Evolutionary conservation across 768 basidiomycete species (phyloP).

Genomic region (Dioszegia hungarica): DNA sequence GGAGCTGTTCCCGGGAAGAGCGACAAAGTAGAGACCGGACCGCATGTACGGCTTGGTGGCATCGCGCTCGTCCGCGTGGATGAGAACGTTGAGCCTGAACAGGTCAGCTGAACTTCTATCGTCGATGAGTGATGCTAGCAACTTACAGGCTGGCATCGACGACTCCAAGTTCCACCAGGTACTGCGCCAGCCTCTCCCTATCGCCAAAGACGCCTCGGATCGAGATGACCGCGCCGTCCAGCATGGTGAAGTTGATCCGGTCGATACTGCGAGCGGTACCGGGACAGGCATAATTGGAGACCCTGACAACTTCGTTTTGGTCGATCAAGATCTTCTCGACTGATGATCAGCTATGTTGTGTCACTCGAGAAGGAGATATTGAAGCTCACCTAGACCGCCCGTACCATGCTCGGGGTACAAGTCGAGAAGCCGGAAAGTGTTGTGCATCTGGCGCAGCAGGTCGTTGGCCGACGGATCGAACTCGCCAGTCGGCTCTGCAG

Average conservation of each 20-base stretch:
- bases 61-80: neutral
- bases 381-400: neutral
- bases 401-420: neutral
- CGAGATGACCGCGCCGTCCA: neutral
- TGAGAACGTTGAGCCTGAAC: neutral
- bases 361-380: neutral
- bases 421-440: neutral
- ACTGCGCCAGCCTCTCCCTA: neutral
- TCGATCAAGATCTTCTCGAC: slow-evolving; percentile 4
- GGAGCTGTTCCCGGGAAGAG: neutral
- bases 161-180: neutral
- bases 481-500: neutral
- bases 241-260: neutral
- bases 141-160: neutral
- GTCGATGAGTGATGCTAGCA: neutral
- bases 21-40: neutral
- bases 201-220: neutral
- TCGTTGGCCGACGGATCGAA: neutral
- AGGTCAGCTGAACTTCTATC: neutral
- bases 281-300: neutral
- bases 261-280: neutral
- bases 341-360: neutral
- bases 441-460: neutral
- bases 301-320: neutral
- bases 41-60: neutral